Base-by-base conservation (phyloP, 805 yeast species). In the Ogataea allantospora region DNA sequence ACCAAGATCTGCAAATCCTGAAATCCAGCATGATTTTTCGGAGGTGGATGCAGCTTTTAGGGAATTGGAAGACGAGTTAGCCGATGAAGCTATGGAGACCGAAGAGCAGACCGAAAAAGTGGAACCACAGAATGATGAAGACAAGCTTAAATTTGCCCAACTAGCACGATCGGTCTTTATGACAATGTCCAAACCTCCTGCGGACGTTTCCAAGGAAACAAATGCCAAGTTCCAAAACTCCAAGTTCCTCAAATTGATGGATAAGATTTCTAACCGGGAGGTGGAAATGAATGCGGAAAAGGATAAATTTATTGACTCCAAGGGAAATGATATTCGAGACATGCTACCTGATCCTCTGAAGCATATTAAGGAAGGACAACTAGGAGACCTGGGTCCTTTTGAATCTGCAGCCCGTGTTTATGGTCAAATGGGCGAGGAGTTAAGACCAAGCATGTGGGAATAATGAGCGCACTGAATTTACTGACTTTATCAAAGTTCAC, bases 211-310 rank as follows among this genome's bases (percentile, higher is more conserved):
- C 10, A 39, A 41, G 4, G 52, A 53, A 10, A 66, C 71, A 1
- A 47, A 54, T 2, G 33, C 40, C 18, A 70, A 70, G 44, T 68
- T 70, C 46, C 57, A 61, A 46, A 62, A 65, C 34, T 65, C 71
- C 7, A 57, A 57, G 12, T 70, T 70, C 37, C 47, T 70, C 38
- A 65, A 66, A 38, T 50, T 70, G 21, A 70, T 70, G 75, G 48
- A 58, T 22, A 53, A 45, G 43, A 66, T 70, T 7, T 59, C 69
- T 12, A 54, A 54, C 10, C 58, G 68, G 32, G 55, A 66, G 43
- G 67, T 70, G 27, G 70, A 66, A 38, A 46, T 70, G 6, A 55
- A 56, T 30, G 43, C 50, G 11, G 48, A 53, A 3, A 66, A 66
- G n/a, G 62, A 65, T 38, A 62, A 58, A 40, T 59, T 70, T 17